Conservation (phyloP, 306 rosid genomes). For the Trifolium pratense region DNA sequence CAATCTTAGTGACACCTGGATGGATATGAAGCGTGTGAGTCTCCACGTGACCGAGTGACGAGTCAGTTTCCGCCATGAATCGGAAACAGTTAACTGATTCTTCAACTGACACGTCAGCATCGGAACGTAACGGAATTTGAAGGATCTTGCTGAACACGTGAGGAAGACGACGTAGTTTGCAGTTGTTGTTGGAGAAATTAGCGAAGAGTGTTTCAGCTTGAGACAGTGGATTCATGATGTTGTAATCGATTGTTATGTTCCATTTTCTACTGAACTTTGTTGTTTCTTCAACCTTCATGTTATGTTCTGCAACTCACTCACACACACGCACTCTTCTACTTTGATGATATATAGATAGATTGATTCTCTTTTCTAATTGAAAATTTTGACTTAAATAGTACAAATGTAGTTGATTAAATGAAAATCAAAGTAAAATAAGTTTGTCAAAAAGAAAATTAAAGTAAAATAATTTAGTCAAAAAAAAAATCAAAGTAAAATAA, state of each 20-base stretch:
- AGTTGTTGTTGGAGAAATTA: not conserved
- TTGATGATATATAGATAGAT: not conserved
- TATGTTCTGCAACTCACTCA: not conserved
- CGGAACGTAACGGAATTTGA: constrained; percentile 14
- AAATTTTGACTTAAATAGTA: too few species aligned
- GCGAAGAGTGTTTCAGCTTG: not conserved
- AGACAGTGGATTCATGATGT: not conserved
- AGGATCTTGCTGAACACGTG: constrained; percentile 20
- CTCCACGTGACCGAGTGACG: constrained; percentile 17
- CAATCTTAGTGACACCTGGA: constrained; percentile 22
- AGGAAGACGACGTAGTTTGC: not conserved
- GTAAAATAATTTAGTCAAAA: too few species aligned
- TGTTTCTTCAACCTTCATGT: not conserved
- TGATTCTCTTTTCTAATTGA: not conserved
- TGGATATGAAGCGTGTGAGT: constrained; percentile 10
- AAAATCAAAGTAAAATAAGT: too few species aligned
- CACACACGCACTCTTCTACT: not conserved
- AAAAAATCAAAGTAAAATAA: too few species aligned
- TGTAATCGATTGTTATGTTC: constrained; percentile 8
- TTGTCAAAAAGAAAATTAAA: too few species aligned
- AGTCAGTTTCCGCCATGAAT: not conserved
- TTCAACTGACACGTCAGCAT: constrained; percentile 15
- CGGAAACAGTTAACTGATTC: constrained; percentile 1
- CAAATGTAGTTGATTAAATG: too few species aligned
- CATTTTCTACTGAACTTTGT: not conserved